These are phyloP conservation scores for Waltergamsia citrina DNA, from an alignment of 2,329 filamentous ascomycete species.

Conservation along the genomic window DNA sequence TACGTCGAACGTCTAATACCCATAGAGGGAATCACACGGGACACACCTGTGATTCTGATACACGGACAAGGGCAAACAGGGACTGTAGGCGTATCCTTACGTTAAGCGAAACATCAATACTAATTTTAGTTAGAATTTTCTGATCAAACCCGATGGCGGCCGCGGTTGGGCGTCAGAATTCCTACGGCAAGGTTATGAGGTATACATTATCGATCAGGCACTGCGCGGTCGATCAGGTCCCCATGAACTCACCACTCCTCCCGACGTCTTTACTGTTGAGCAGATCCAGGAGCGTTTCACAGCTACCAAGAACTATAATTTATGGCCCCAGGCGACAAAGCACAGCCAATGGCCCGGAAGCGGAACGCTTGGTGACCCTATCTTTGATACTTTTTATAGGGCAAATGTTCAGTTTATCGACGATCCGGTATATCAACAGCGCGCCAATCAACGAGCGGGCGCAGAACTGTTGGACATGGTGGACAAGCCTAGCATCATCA, in stretches of 20 bases:
- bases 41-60: conserved; percentile 5
- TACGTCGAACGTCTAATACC: conserved; percentile 41
- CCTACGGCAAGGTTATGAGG: conserved; percentile 31
- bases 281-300: conserved; percentile 26
- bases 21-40: conserved; percentile 6
- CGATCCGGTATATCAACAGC: conserved; percentile 23
- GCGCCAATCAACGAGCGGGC: conserved; percentile 25
- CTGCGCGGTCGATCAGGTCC: conserved; percentile 34
- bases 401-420: conserved; percentile 25
- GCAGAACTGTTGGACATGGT: conserved; percentile 31
- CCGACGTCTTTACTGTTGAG: conserved; percentile 20
- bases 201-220: conserved; percentile 24
- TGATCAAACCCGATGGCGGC: conserved; percentile 36
- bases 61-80: conserved; percentile 7
- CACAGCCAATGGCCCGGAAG: conserved; percentile 34
- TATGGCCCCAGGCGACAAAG: conserved; percentile 26
- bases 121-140: conserved; percentile 20
- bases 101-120: background rate
- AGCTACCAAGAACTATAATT: conserved; percentile 17
- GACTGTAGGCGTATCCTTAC: conserved; percentile 2
- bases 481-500: conserved; percentile 25
- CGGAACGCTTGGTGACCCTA: conserved; percentile 24
- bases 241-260: conserved; percentile 12
- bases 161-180: conserved; percentile 39
- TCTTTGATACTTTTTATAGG: conserved; percentile 31